phyloP scores from a whole-genome alignment of 805 yeast genomes.

The Cyberlindnera americana region DNA sequence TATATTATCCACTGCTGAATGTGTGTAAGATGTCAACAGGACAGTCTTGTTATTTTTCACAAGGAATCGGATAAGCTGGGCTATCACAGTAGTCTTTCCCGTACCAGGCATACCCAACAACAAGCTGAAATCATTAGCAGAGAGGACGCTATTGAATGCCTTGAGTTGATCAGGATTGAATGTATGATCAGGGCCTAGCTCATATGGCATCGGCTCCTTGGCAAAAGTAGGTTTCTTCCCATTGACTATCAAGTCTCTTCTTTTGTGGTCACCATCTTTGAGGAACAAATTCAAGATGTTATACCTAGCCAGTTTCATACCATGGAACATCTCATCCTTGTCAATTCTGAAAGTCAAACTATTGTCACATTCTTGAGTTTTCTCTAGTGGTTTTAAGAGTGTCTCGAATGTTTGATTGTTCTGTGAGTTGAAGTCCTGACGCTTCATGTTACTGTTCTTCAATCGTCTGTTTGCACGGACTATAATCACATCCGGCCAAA shows the following conservation, averaged over 20 bases:
- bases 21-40: constrained; percentile 81
- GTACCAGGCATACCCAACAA: constrained; percentile 98
- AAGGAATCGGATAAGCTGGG: constrained; percentile 62
- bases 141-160: constrained; percentile 65
- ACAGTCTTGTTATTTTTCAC: constrained; percentile 62
- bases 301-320: constrained; percentile 71
- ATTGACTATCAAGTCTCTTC: constrained; percentile 35
- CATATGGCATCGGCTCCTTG: constrained; percentile 23
- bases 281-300: constrained; percentile 70
- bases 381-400: constrained; percentile 32
- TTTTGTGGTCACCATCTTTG: constrained; percentile 34
- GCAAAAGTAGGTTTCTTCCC: constrained; percentile 29
- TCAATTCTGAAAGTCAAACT: constrained; percentile 59
- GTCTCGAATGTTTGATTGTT: constrained; percentile 51
- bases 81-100: constrained; percentile 89
- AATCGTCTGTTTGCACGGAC: constrained; percentile 55
- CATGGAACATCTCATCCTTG: constrained; percentile 71
- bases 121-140: constrained; percentile 71
- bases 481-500: constrained; percentile 41
- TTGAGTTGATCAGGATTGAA: constrained; percentile 69
- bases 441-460: constrained; percentile 30
- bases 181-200: constrained; percentile 11
- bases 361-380: constrained; percentile 8
- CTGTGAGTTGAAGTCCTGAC: constrained; percentile 38
- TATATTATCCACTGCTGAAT: constrained; percentile 95